Percentiles rank a stretch among this genome's conserved stretches.
Conservation (phyloP, 2,329 filamentous ascomycete species). For the Chrysosporium queenslandicum region DNA sequence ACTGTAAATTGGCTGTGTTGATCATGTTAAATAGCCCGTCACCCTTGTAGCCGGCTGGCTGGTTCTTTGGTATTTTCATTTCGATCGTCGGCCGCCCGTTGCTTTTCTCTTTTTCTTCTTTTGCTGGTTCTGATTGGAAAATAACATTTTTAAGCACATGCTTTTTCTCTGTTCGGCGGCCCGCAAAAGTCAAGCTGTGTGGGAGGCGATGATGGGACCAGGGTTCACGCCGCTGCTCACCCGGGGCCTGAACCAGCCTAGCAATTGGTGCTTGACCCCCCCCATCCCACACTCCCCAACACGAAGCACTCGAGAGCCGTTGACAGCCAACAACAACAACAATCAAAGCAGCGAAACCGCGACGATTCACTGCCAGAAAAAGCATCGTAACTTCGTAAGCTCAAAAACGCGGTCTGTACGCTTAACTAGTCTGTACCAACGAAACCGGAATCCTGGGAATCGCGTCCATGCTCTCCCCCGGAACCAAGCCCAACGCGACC, state of each 20-base stretch:
- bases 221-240: constrained; percentile 1
- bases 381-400: background rate
- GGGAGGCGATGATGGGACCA: background rate
- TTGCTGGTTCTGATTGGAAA: too few relatives aligned
- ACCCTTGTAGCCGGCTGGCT: background rate
- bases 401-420: background rate
- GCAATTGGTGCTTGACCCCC: background rate
- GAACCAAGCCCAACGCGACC: background rate
- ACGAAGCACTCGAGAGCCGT: too few relatives aligned
- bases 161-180: constrained; percentile 8
- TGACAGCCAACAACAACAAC: too few relatives aligned
- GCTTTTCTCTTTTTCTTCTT: too few relatives aligned
- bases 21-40: background rate
- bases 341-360: background rate
- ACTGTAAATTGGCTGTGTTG: background rate
- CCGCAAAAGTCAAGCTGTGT: constrained; percentile 2
- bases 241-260: background rate
- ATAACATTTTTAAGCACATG: background rate
- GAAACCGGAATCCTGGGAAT: background rate
- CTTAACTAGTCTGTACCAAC: too few relatives aligned
- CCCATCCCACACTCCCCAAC: background rate
- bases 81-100: too few relatives aligned
- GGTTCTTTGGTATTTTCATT: background rate
- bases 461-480: constrained; percentile 6
- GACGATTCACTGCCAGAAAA: too few relatives aligned